A percentile compares a stretch with the other conserved stretches of the same genome.
These are phyloP conservation scores for Acanthamoeba castellanii DNA, from an alignment of 208 protist species.

Conservation along the genomic window DNA sequence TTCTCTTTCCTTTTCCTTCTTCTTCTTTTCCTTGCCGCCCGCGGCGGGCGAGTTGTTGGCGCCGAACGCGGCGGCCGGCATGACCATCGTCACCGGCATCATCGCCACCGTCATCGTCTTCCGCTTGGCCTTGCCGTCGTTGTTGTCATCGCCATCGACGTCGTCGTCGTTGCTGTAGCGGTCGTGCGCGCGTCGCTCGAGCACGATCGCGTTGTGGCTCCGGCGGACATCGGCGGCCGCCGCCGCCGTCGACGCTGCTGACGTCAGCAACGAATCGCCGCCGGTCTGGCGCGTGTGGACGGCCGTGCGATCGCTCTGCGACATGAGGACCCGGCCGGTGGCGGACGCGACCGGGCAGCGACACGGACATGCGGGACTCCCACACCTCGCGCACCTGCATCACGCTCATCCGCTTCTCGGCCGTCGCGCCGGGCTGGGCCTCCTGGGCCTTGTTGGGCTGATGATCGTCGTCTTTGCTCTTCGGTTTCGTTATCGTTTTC, in stretches of 20 bases:
- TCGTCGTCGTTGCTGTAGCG: neutral
- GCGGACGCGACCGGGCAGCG: neutral
- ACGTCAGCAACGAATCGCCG: neutral
- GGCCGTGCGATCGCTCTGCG: slow-evolving; percentile 45
- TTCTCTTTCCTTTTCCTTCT: neutral
- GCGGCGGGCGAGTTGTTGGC: neutral
- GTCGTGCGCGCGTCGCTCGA: neutral
- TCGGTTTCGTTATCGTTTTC: neutral
- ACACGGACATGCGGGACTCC: neutral
- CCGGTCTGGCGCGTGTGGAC: neutral
- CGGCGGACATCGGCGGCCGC: neutral
- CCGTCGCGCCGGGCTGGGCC: neutral
- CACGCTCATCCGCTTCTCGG: slow-evolving; percentile 21
- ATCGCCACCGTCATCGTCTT: neutral
- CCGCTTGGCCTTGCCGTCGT: neutral
- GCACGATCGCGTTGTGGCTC: neutral
- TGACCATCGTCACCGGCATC: neutral
- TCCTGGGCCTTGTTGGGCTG: neutral
- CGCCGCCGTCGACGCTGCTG: neutral
- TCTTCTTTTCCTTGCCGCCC: slow-evolving; percentile 38
- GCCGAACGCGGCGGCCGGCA: neutral
- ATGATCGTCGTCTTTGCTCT: neutral
- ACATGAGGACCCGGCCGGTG: neutral
- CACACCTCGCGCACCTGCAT: slow-evolving; percentile 14
- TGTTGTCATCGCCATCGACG: neutral